Evolutionary conservation across 2,329 filamentous ascomycete species (phyloP).

Genomic region (Pestalotiopsis sp.): DNA sequence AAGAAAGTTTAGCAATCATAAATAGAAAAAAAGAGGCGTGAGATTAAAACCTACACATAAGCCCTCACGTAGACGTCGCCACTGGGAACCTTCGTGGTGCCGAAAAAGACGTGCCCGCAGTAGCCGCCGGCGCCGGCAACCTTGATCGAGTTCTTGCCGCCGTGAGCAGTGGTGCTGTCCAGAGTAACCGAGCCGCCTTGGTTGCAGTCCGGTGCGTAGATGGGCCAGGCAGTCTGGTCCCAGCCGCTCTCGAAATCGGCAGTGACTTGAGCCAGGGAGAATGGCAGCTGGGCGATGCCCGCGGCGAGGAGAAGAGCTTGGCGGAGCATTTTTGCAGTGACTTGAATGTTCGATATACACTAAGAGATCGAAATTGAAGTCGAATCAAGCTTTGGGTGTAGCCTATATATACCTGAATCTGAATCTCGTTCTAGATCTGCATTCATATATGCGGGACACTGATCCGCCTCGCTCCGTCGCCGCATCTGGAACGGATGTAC

Average conservation of each 20-base stretch:
- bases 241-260: slow-evolving; percentile 61
- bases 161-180: slow-evolving; percentile 58
- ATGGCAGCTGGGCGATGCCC: slow-evolving; percentile 47
- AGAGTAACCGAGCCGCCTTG: slow-evolving; percentile 60
- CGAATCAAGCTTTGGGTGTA: slow-evolving; percentile 14
- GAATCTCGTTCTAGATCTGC: slow-evolving; percentile 18
- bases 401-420: slow-evolving; percentile 6
- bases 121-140: slow-evolving; percentile 56
- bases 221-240: slow-evolving; percentile 60
- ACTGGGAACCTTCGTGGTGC: slow-evolving; percentile 56
- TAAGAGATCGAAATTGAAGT: background rate
- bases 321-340: background rate
- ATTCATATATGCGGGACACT: slow-evolving; percentile 26
- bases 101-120: slow-evolving; percentile 64
- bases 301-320: slow-evolving; percentile 36
- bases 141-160: slow-evolving; percentile 56
- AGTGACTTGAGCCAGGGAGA: slow-evolving; percentile 53
- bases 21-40: background rate
- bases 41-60: slow-evolving; percentile 49
- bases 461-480: slow-evolving; percentile 24
- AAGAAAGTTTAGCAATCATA: background rate
- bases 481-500: slow-evolving; percentile 15
- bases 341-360: background rate
- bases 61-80: slow-evolving; percentile 60
- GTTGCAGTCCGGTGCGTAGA: slow-evolving; percentile 61